Conservation (phyloP, 2,329 filamentous ascomycete genomes). For the Penicillium crustosum region DNA sequence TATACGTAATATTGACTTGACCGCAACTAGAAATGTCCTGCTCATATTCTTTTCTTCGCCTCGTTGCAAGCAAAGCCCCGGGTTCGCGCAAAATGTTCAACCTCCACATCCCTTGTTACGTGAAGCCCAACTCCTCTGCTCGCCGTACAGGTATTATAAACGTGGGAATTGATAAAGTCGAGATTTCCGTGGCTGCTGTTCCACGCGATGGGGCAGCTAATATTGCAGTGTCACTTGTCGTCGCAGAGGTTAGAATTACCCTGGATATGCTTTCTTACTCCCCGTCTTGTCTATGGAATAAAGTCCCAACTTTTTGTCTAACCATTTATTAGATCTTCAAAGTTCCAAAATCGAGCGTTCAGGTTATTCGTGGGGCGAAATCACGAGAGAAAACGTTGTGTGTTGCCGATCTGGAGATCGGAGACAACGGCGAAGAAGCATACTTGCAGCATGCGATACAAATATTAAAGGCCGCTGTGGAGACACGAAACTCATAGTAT, state of each 20-base stretch:
- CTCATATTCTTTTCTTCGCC: constrained; percentile 8
- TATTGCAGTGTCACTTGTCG: constrained; percentile 61
- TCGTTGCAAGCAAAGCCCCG: constrained; percentile 12
- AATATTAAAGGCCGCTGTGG: constrained; percentile 21
- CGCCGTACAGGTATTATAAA: constrained; percentile 61
- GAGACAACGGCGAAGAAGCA: constrained; percentile 32
- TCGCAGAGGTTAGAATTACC: constrained; percentile 55
- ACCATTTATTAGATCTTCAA: constrained; percentile 51
- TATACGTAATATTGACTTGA: background rate
- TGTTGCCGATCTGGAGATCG: constrained; percentile 31
- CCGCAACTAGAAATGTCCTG: constrained; percentile 9
- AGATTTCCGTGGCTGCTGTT: constrained; percentile 65
- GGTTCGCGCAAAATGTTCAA: constrained; percentile 28
- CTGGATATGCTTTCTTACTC: background rate
- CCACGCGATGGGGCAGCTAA: constrained; percentile 69
- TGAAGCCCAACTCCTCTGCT: constrained; percentile 65
- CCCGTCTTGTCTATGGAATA: background rate
- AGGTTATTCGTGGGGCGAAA: constrained; percentile 63
- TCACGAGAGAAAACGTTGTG: constrained; percentile 63
- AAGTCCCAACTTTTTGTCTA: background rate
- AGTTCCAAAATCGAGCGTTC: constrained; percentile 63
- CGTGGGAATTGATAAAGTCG: constrained; percentile 58
- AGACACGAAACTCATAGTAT: constrained; percentile 1
- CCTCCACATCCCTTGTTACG: constrained; percentile 63
- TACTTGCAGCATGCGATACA: constrained; percentile 26